These are phyloP conservation scores for Clonostachys byssicola DNA, from an alignment of 2,329 filamentous ascomycete species.

Conservation along the genomic window DNA sequence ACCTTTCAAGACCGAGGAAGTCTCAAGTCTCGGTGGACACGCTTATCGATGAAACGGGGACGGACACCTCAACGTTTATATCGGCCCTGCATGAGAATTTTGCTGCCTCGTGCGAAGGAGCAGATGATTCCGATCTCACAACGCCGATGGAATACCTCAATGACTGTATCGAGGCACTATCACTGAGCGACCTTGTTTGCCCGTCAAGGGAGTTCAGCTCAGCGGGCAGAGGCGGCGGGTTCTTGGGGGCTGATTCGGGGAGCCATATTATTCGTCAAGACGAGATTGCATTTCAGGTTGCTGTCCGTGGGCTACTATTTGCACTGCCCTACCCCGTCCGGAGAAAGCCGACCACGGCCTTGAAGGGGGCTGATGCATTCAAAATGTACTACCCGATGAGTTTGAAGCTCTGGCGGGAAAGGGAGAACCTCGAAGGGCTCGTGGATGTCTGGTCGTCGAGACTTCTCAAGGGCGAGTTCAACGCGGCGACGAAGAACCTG, in stretches of 20 bases:
- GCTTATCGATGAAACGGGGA: constrained; percentile 90
- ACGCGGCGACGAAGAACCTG: constrained; percentile 26
- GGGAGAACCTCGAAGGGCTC: constrained; percentile 74
- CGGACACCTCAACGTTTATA: constrained; percentile 86
- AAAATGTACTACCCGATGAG: constrained; percentile 93
- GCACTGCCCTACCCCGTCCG: constrained; percentile 83
- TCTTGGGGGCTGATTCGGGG: constrained; percentile 47
- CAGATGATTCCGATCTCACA: constrained; percentile 40
- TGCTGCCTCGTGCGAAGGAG: constrained; percentile 70
- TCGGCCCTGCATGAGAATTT: constrained; percentile 94
- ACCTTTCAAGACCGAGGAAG: constrained; percentile 52
- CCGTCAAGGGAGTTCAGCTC: constrained; percentile 69
- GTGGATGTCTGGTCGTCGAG: constrained; percentile 66
- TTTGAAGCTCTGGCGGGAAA: constrained; percentile 76
- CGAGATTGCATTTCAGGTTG: constrained; percentile 89
- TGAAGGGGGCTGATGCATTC: constrained; percentile 56
- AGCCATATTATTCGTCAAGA: constrained; percentile 82
- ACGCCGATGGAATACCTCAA: constrained; percentile 75
- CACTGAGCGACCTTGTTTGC: constrained; percentile 81
- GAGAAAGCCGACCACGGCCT: constrained; percentile 44
- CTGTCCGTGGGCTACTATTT: constrained; percentile 81
- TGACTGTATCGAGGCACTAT: constrained; percentile 81
- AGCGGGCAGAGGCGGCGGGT: constrained; percentile 51
- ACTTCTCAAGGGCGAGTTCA: constrained; percentile 50
- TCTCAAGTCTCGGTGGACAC: constrained; percentile 67